A percentile compares a stretch with the other conserved stretches of the same genome.
These are phyloP conservation scores for Podospora appendiculata DNA, from an alignment of 495 filamentous ascomycete genomes.

Conservation along the genomic window DNA sequence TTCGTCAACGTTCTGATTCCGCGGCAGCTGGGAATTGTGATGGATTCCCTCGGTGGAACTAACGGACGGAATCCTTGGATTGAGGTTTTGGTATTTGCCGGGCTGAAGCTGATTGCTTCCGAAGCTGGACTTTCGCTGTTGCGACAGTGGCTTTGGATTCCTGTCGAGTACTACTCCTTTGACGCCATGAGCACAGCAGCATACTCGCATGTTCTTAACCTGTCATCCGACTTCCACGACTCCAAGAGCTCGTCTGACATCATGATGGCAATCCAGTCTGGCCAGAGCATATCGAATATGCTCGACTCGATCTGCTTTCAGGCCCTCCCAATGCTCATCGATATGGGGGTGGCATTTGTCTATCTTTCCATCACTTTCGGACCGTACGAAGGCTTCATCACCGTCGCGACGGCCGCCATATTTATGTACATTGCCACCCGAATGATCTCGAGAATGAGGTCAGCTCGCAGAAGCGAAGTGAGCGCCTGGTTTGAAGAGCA, in stretches of 20 bases:
- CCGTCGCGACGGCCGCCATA: constrained; percentile 49
- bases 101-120: constrained; percentile 47
- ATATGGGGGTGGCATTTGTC: constrained; percentile 58
- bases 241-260: constrained; percentile 66
- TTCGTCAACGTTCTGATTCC: constrained; percentile 58
- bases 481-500: constrained; percentile 46
- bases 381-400: constrained; percentile 65
- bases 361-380: constrained; percentile 66
- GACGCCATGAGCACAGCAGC: constrained; percentile 54
- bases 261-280: constrained; percentile 58
- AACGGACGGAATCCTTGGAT: constrained; percentile 41
- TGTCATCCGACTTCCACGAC: constrained; percentile 75
- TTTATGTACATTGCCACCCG: constrained; percentile 57
- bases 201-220: constrained; percentile 67
- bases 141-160: constrained; percentile 55
- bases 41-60: constrained; percentile 41
- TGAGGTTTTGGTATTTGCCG: constrained; percentile 46
- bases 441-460: constrained; percentile 37
- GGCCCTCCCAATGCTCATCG: constrained; percentile 61
- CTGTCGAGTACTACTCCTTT: constrained; percentile 57
- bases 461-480: constrained; percentile 23
- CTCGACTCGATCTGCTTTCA: constrained; percentile 61
- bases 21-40: constrained; percentile 56
- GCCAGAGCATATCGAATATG: constrained; percentile 52
- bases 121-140: constrained; percentile 49